A percentile compares a stretch with the other conserved stretches of the same genome.
Evolutionary conservation across 352 stramenopile genomes (phyloP).

Genomic region (Phytophthora pluvialis): DNA sequence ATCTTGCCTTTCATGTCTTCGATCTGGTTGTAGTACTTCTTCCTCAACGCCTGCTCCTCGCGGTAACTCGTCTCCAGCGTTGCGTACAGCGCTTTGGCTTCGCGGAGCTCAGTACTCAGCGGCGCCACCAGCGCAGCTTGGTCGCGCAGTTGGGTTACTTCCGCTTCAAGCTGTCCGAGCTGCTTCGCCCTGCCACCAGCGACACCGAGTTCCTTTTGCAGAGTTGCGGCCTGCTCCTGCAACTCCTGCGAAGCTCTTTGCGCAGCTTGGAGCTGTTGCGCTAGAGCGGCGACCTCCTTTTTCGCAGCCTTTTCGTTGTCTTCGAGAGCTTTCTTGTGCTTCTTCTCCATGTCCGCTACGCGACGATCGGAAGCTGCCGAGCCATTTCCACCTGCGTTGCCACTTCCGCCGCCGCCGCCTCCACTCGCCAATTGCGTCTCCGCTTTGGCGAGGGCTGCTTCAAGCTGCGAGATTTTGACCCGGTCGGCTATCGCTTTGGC

Average conservation of each 20-base stretch:
- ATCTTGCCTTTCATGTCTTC: slow-evolving; percentile 97
- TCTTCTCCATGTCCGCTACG: slow-evolving; percentile 81
- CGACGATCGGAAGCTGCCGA: slow-evolving; percentile 54
- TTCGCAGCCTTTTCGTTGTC: slow-evolving; percentile 66
- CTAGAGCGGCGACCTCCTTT: slow-evolving; percentile 51
- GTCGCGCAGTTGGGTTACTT: slow-evolving; percentile 55
- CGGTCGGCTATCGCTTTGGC: slow-evolving; percentile 67
- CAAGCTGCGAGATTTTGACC: slow-evolving; percentile 82
- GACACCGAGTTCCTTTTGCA: slow-evolving; percentile 54
- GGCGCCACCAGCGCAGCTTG: slow-evolving; percentile 57
- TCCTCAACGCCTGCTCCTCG: slow-evolving; percentile 90
- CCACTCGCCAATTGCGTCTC: slow-evolving; percentile 42
- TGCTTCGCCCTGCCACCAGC: slow-evolving; percentile 60
- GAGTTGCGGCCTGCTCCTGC: slow-evolving; percentile 54
- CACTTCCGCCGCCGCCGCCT: slow-evolving; percentile 23
- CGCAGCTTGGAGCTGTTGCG: slow-evolving; percentile 58
- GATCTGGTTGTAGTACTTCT: slow-evolving; percentile 97
- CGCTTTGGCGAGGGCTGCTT: slow-evolving; percentile 62
- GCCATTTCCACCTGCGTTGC: slow-evolving; percentile 20
- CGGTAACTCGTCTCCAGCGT: slow-evolving; percentile 83
- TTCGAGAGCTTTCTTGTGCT: slow-evolving; percentile 73
- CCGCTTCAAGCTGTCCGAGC: slow-evolving; percentile 65
- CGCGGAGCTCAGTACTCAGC: slow-evolving; percentile 55
- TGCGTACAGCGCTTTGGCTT: slow-evolving; percentile 37
- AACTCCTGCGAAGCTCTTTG: slow-evolving; percentile 50